phyloP scores from a whole-genome alignment of 192 early-diverging fungal genomes.

The Coemansia sp. region DNA sequence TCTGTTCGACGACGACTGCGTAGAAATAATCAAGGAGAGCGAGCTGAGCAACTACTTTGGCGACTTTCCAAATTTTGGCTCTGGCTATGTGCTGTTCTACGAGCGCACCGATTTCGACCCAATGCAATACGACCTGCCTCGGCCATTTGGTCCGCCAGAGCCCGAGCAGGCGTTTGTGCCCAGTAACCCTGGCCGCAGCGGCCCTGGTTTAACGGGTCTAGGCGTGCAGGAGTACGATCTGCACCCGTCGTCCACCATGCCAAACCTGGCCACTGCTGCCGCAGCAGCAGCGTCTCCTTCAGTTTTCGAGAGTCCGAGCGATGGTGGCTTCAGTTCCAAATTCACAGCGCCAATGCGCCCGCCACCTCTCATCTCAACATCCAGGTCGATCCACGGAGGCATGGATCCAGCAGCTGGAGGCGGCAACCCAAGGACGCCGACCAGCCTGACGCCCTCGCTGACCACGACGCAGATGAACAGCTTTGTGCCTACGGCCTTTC shows the following conservation, averaged over 20 bases:
- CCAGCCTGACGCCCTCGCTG: conserved; percentile 15
- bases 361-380: conserved; percentile 44
- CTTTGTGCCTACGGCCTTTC: conserved; percentile 7
- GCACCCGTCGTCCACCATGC: conserved; percentile 30
- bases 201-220: neutral
- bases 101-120: conserved; percentile 59
- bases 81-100: conserved; percentile 81
- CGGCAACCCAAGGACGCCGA: conserved; percentile 10
- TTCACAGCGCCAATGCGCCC: conserved; percentile 43
- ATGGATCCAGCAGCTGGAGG: conserved; percentile 1
- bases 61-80: conserved; percentile 70
- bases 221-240: conserved; percentile 6
- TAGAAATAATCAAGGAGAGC: conserved; percentile 78
- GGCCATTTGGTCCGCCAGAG: neutral
- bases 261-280: conserved; percentile 17
- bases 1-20: conserved; percentile 94
- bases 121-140: conserved; percentile 40
- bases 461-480: conserved; percentile 10
- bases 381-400: conserved; percentile 32
- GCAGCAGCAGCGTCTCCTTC: neutral
- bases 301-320: neutral
- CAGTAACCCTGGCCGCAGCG: neutral
- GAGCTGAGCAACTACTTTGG: conserved; percentile 83
- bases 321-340: neutral
- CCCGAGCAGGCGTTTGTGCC: neutral